A percentile compares a stretch with the other conserved stretches of the same genome.
phyloP scores from a whole-genome alignment of 2,329 filamentous ascomycete species.

The Beauveria bassiana region DNA sequence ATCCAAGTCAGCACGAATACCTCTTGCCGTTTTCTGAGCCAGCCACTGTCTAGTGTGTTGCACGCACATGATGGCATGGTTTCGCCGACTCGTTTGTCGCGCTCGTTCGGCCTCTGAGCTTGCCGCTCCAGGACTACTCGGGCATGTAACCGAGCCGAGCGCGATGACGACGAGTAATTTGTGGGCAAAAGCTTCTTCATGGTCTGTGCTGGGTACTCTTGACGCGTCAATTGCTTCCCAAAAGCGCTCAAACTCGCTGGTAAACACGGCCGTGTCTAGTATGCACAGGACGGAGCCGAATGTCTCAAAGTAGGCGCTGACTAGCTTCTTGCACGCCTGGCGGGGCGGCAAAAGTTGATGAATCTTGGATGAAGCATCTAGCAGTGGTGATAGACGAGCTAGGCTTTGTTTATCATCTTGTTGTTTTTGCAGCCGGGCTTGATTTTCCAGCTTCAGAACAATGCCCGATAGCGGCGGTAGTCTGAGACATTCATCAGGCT shows the following conservation, averaged over 20 bases:
- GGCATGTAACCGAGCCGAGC: conserved; percentile 35
- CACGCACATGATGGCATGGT: conserved; percentile 17
- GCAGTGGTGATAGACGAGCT: not conserved
- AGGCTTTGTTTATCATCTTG: not conserved
- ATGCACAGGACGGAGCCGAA: conserved; percentile 46
- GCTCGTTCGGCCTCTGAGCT: not conserved
- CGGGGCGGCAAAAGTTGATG: conserved; percentile 12
- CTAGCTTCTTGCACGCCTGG: conserved; percentile 32
- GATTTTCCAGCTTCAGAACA: not conserved
- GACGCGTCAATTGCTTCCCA: conserved; percentile 23
- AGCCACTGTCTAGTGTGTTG: conserved; percentile 18
- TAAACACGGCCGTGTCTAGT: conserved; percentile 44
- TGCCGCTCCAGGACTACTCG: not conserved
- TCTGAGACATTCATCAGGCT: not conserved
- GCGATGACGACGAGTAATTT: conserved; percentile 47
- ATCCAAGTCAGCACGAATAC: conserved; percentile 6
- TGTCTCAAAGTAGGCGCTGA: conserved; percentile 40
- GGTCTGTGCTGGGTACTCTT: conserved; percentile 1
- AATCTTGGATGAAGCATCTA: not conserved
- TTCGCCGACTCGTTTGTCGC: not conserved
- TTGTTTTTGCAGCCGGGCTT: not conserved
- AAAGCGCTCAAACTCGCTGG: conserved; percentile 36
- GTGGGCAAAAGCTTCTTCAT: conserved; percentile 35
- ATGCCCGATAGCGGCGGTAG: not conserved
- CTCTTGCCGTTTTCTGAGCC: conserved; percentile 6